Base-by-base conservation (phyloP, 805 yeast genomes). In the Candida pseudoglaebosa region DNA sequence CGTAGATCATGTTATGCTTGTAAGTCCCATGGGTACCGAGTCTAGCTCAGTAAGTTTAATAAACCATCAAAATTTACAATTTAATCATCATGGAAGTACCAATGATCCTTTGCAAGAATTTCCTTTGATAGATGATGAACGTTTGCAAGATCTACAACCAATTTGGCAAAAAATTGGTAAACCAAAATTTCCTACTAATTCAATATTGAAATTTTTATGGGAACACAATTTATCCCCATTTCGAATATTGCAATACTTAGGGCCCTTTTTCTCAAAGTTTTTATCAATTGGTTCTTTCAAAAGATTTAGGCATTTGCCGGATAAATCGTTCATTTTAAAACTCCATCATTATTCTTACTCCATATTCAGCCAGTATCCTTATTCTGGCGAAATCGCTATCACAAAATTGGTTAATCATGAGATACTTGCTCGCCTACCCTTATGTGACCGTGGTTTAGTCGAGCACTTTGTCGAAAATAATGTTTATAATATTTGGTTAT, bases 21-120 rank as follows among this genome's bases (percentile, higher is more conserved):
- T 67, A 4, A 65, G 71, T 45, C 72, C 73, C 3, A 61, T 67
- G 71, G 73, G 73, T 3, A 65, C 73, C 1, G 73, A 67, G 40
- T 55, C 70, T 10, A 65, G 61, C 38, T 48, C 48, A 21, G 41
- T 46, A 13, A 65, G 71, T 41, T 58, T 67, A 44, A 48, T 67
- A 19, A 64, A 54, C 38, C 45, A 56, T 39, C 50, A 51, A 26
- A 45, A 52, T 31, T 55, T 54, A 36, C 67, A 62, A 38, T 55
- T 56, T 37, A 62, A 63, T 39, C 67, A 62, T 36, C 63, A 54
- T 19, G 38, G 41, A 5, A 65, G 64, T 5, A 63, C 62, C 13
- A 18, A 18, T 20, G 57, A 65, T 37, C 71, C 71, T 1, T 53
- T 65, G 16, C 43, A 54, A 28, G 72, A 66, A 42, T 36, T 67